Conservation (phyloP, 2,329 filamentous ascomycete species). For the Alternaria brassicicola region DNA sequence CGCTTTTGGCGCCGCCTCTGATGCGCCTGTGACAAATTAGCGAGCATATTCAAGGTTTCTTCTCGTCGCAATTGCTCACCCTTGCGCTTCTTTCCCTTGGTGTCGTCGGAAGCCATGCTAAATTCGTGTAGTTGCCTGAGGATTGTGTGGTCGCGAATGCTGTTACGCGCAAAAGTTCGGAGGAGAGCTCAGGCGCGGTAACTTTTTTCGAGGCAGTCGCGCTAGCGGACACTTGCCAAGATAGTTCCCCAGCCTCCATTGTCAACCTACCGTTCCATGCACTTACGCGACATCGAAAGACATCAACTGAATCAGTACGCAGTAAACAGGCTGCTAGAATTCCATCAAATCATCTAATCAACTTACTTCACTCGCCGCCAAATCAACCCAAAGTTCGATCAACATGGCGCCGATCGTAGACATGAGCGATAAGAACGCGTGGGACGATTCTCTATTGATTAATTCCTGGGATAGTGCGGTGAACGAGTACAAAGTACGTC, state of each 20-base stretch:
- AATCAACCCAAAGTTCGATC: neutral
- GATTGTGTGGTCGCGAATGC: constrained; percentile 13
- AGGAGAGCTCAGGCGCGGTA: constrained; percentile 33
- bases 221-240: constrained; percentile 34
- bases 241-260: constrained; percentile 4
- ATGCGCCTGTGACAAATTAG: constrained; percentile 38
- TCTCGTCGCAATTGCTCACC: constrained; percentile 41
- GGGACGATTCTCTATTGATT: constrained; percentile 48
- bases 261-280: neutral
- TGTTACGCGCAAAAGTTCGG: constrained; percentile 40
- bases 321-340: neutral
- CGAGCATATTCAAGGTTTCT: constrained; percentile 3
- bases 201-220: constrained; percentile 37
- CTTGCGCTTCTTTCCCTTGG: constrained; percentile 63
- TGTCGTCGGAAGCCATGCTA: constrained; percentile 60
- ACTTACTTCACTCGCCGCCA: neutral
- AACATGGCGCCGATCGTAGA: constrained; percentile 35
- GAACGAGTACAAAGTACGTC: constrained; percentile 44
- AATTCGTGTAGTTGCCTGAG: constrained; percentile 16
- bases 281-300: neutral
- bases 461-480: constrained; percentile 46
- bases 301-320: neutral
- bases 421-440: constrained; percentile 42
- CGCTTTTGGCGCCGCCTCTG: constrained; percentile 43
- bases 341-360: neutral